phyloP scores from a whole-genome alignment of 2,329 filamentous ascomycete genomes.

The Blastomyces silverae region DNA sequence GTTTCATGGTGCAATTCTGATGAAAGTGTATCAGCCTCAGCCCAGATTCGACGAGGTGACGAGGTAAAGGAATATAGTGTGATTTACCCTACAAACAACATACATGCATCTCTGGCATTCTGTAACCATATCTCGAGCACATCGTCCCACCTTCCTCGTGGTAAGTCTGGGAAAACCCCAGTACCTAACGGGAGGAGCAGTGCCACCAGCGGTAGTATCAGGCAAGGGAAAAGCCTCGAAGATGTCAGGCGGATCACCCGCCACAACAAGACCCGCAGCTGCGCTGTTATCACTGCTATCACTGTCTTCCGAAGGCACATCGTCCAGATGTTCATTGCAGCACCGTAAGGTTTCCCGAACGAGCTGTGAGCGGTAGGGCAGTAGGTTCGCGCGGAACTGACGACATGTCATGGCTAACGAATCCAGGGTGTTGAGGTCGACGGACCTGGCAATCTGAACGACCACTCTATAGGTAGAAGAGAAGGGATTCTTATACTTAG shows the following conservation, averaged over 20 bases:
- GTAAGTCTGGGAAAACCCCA: conserved; percentile 33
- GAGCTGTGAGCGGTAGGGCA: conserved; percentile 70
- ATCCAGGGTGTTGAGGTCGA: conserved; percentile 84
- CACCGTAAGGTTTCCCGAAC: conserved; percentile 72
- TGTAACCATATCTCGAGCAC: conserved; percentile 79
- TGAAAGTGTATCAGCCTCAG: conserved; percentile 4
- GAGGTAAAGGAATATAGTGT: background rate
- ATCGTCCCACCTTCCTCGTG: conserved; percentile 65
- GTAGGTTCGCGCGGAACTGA: conserved; percentile 66
- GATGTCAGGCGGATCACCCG: conserved; percentile 23
- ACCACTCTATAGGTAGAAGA: conserved; percentile 55
- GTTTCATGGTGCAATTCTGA: conserved; percentile 86
- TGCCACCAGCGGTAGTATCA: conserved; percentile 18
- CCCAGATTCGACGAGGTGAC: background rate
- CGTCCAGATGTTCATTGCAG: conserved; percentile 56
- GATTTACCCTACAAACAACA: conserved; percentile 71
- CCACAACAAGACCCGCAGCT: conserved; percentile 26
- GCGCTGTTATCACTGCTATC: conserved; percentile 38
- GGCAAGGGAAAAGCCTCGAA: background rate
- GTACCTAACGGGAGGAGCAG: background rate
- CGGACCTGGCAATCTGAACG: conserved; percentile 63
- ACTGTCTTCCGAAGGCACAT: conserved; percentile 30
- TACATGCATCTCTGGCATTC: conserved; percentile 71
- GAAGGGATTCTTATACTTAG: conserved; percentile 13
- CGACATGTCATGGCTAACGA: conserved; percentile 75